Conservation (phyloP, 495 filamentous ascomycete species). For the Tuber melanosporum region DNA sequence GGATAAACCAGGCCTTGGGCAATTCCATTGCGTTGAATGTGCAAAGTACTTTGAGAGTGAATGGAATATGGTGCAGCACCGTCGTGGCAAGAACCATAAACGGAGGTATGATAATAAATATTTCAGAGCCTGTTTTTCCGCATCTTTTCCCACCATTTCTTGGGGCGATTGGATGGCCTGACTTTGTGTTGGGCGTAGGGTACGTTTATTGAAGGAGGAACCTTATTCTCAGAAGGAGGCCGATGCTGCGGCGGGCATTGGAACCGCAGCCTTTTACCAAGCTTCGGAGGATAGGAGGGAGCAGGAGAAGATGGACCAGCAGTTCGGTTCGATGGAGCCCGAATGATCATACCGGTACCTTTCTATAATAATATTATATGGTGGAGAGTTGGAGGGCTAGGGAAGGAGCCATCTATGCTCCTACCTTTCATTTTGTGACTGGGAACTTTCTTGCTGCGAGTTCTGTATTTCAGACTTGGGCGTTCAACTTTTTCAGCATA, state of each 20-base stretch:
- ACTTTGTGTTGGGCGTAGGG: slow-evolving; percentile 46
- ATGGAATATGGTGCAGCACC: slow-evolving; percentile 64
- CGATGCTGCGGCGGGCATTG: slow-evolving; percentile 67
- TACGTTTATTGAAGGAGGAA: slow-evolving; percentile 68
- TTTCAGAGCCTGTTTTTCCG: not conserved
- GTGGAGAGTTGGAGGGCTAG: not conserved
- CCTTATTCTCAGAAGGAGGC: slow-evolving; percentile 81
- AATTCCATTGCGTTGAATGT: slow-evolving; percentile 85
- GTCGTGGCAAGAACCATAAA: slow-evolving; percentile 86
- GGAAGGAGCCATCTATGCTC: not conserved
- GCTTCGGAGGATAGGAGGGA: slow-evolving; percentile 29
- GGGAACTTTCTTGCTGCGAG: slow-evolving; percentile 12
- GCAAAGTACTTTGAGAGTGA: slow-evolving; percentile 94
- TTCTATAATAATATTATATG: slow-evolving; percentile 6
- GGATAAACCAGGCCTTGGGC: slow-evolving; percentile 77
- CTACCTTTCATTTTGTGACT: not conserved
- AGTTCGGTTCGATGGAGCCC: slow-evolving; percentile 33
- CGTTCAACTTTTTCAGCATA: not conserved
- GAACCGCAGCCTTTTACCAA: slow-evolving; percentile 34
- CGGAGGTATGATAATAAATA: slow-evolving; percentile 54
- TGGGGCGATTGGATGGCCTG: slow-evolving; percentile 1
- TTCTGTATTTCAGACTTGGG: not conserved
- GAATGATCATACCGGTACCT: slow-evolving; percentile 17
- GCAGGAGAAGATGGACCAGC: slow-evolving; percentile 21
- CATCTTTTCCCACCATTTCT: not conserved